A percentile compares a stretch with the other conserved stretches of the same genome.
phyloP scores from a whole-genome alignment of 805 yeast genomes.

The Saccharomycopsis fermentans region DNA sequence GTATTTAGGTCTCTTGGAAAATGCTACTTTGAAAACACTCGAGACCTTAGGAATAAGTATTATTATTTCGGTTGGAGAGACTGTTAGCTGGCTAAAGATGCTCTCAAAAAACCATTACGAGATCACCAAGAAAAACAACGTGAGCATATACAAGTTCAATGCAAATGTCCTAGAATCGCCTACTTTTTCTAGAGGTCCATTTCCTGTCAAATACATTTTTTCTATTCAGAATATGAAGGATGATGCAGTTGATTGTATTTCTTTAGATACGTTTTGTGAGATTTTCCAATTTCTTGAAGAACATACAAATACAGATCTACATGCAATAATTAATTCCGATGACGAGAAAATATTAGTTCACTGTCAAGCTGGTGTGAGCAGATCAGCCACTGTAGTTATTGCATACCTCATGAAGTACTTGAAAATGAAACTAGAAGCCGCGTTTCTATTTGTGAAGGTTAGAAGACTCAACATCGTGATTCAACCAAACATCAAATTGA shows the following conservation, averaged over 20 bases:
- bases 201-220: conserved; percentile 25
- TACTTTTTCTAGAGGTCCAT: background rate
- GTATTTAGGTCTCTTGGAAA: conserved; percentile 74
- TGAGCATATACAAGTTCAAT: background rate
- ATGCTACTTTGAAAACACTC: conserved; percentile 65
- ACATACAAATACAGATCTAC: conserved; percentile 28
- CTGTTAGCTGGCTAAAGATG: conserved; percentile 48
- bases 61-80: conserved; percentile 82
- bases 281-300: conserved; percentile 60
- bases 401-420: conserved; percentile 86
- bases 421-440: conserved; percentile 56
- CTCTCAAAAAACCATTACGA: conserved; percentile 1
- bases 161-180: background rate
- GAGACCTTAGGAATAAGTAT: conserved; percentile 56
- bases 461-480: conserved; percentile 84
- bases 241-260: conserved; percentile 78
- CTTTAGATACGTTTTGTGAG: conserved; percentile 31
- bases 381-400: conserved; percentile 92
- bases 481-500: conserved; percentile 85
- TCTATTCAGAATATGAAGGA: conserved; percentile 70
- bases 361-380: conserved; percentile 91
- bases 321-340: conserved; percentile 2
- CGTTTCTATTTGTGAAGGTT: conserved; percentile 83
- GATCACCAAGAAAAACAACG: background rate
- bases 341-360: conserved; percentile 63